phyloP scores from a whole-genome alignment of 345 rosid species.

The Reutealis trisperma region DNA sequence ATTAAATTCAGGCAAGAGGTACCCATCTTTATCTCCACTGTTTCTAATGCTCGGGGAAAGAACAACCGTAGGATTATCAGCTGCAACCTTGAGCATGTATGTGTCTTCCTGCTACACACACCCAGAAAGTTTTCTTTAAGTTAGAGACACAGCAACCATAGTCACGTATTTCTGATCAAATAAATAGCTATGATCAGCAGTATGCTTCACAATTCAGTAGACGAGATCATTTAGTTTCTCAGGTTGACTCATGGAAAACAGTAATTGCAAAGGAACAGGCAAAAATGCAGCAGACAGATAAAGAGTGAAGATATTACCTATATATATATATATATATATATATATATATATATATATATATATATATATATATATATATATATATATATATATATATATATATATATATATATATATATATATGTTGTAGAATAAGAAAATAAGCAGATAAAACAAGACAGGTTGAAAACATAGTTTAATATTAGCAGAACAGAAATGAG shows the following conservation, averaged over 20 bases:
- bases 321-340: neutral
- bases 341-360: neutral
- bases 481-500: neutral
- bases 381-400: neutral
- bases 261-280: too few relatives aligned
- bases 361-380: neutral
- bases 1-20: conserved; percentile 57
- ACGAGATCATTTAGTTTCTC: neutral
- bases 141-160: neutral
- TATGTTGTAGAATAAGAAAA: neutral
- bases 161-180: neutral
- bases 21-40: conserved; percentile 45
- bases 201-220: conserved; percentile 1
- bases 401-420: neutral
- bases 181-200: neutral
- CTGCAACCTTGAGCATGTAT: conserved; percentile 14
- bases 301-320: neutral
- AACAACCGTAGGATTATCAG: conserved; percentile 32
- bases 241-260: neutral
- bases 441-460: neutral
- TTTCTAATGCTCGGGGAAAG: conserved; percentile 42
- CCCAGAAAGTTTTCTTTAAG: neutral
- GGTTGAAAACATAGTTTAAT: neutral
- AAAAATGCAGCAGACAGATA: neutral
- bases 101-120: conserved; percentile 35